Conservation (phyloP, 2,329 filamentous ascomycete genomes). For the Botrytis medusae region DNA sequence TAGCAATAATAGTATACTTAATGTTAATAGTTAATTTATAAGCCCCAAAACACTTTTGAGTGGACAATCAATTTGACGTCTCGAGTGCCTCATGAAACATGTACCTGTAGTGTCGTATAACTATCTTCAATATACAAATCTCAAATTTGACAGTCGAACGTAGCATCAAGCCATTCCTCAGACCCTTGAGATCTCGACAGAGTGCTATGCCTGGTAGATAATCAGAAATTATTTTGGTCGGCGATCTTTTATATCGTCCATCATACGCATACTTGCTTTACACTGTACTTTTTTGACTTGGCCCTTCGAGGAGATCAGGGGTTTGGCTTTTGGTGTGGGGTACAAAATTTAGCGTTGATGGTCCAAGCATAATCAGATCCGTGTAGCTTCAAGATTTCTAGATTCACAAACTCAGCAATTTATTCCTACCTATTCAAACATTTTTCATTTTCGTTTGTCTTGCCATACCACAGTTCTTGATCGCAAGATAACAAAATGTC, state of each 20-base stretch:
- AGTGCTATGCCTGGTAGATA: neutral
- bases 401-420: conserved; percentile 3
- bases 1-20: neutral
- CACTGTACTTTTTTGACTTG: neutral
- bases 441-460: neutral
- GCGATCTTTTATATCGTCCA: neutral
- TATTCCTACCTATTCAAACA: neutral
- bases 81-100: neutral
- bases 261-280: neutral
- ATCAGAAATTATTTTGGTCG: neutral
- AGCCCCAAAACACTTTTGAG: neutral
- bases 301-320: neutral
- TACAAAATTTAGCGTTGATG: neutral
- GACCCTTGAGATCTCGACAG: neutral
- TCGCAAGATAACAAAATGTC: conserved; percentile 9
- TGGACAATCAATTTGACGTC: neutral
- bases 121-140: neutral
- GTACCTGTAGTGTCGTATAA: neutral
- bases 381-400: conserved; percentile 10
- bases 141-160: neutral
- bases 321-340: neutral
- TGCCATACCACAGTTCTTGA: neutral
- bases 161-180: neutral
- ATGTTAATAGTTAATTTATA: neutral
- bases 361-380: neutral